phyloP scores from a whole-genome alignment of 164 flowering plant species.

The Kingdonia uniflora region DNA sequence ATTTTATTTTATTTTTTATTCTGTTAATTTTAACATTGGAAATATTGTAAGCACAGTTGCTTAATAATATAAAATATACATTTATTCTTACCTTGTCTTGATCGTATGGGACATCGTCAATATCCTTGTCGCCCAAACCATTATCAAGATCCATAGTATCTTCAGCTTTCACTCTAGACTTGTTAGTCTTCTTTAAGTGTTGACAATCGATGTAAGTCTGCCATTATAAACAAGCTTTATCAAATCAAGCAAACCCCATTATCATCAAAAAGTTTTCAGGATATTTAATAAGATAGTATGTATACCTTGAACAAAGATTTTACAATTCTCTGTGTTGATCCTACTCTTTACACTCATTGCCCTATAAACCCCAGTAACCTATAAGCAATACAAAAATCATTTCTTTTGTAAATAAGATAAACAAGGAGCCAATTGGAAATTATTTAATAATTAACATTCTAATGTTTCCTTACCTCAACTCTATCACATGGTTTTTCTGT shows the following conservation, averaged over 20 bases:
- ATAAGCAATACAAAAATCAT: conserved; percentile 2
- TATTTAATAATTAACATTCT: not conserved
- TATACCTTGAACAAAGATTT: conserved; percentile 90
- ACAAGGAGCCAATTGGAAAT: no score
- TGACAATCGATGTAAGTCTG: conserved; percentile 98
- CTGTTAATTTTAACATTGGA: no score
- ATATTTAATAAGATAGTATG: no score
- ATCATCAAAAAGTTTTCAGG: no score
- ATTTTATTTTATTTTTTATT: no score
- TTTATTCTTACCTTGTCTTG: conserved; percentile 36
- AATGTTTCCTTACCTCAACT: conserved; percentile 52
- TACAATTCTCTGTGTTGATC: conserved; percentile 82
- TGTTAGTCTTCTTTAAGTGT: conserved; percentile 78
- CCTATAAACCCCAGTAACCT: conserved; percentile 97
- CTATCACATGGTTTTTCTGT: conserved; percentile 96
- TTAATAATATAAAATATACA: no score
- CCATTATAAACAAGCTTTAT: no score
- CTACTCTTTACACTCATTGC: conserved; percentile 97
- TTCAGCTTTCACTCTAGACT: conserved; percentile 71
- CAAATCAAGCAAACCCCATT: no score
- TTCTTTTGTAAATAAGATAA: not conserved
- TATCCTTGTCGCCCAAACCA: conserved; percentile 17
- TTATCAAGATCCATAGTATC: conserved; percentile 62
- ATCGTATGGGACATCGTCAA: conserved; percentile 37
- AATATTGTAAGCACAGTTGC: no score